Evolutionary conservation across 1,284 basidiomycete species (phyloP), one percentile per base, ranked within the genome.

Genomic region (Cutaneotrichosporon curvatum): DNA sequence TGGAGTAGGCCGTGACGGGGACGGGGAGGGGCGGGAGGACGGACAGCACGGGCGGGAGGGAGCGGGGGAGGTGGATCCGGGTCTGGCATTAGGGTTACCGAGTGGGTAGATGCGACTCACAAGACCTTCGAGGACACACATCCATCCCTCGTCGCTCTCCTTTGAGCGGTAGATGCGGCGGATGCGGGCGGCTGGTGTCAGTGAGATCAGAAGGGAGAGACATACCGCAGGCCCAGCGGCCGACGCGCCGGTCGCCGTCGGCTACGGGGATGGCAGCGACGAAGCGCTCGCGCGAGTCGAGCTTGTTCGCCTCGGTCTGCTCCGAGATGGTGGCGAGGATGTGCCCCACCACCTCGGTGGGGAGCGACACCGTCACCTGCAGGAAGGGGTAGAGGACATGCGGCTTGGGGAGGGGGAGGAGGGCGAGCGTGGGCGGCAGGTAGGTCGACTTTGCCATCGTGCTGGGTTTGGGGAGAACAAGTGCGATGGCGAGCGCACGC

Each of bases 181-280:
- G 37, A 69, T 57, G n/a, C 61, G 52, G 7, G 62, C 67, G 16
- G 67, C 67, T 64, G 43, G 31, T 19, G 42, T 40, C 22, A 39
- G 33, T 9, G 25, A 32, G 8, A 33, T 28, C 32, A 21, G 20
- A 36, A 16, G 28, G 16, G 12, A 7, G 14, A 30, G 4, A 60
- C 63, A 48, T 47, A 65, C 66, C 66, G 42, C 58, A 60, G 4
- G 61, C 67, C 67, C 67, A 69, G 33, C 67, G 50, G 15, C 64
- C 63, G 4, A 68, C 56, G 28, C 67, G 59, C 19, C 64, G 48
- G 48, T 69, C 65, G 40, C 58, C 57, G 23, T 69, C 65, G 14
- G 56, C 46, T 15, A 68, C 67, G 18, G 67, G 67, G 4, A 68
- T 60, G 31, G 62, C 62, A 1, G 61, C 67, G 15, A 69, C 50